Evolutionary conservation across 257 asterid genomes (phyloP).

Genomic region (Ocimum tenuiflorum): DNA sequence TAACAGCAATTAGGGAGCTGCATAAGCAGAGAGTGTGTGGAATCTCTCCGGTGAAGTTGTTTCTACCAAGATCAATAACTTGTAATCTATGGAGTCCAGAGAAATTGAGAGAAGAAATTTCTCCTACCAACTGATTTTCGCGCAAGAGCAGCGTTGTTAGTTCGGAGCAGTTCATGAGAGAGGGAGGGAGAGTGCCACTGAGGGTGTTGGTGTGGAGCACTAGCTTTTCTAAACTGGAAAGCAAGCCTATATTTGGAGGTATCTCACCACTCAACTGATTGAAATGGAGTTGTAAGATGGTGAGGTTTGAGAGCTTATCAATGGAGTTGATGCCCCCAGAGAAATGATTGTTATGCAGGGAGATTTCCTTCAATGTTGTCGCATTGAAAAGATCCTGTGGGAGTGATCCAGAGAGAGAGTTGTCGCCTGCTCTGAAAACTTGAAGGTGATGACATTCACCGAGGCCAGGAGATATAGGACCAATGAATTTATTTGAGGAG

Average conservation of each 20-base stretch:
- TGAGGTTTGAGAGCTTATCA: conserved; percentile 22
- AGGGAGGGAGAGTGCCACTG: conserved; percentile 37
- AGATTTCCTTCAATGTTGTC: conserved; percentile 23
- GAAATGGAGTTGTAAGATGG: conserved; percentile 29
- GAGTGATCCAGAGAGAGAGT: conserved; percentile 29
- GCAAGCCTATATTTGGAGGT: conserved; percentile 30
- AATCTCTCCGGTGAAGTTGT: too few species aligned
- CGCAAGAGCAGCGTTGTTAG: conserved; percentile 35
- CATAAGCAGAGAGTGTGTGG: too few species aligned
- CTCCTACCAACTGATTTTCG: conserved; percentile 37
- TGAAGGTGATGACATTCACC: conserved; percentile 21
- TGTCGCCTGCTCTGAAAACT: conserved; percentile 33
- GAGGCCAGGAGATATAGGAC: conserved; percentile 16
- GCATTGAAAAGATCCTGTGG: conserved; percentile 28
- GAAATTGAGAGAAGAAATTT: conserved; percentile 41
- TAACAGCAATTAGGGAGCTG: too few species aligned
- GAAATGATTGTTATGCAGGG: conserved; percentile 29
- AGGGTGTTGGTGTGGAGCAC: conserved; percentile 37
- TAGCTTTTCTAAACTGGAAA: conserved; percentile 31
- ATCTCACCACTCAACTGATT: conserved; percentile 32
- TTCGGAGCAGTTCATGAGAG: conserved; percentile 34
- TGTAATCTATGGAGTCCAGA: conserved; percentile 24
- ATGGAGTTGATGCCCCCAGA: conserved; percentile 31
- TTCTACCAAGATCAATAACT: conserved; percentile 35
- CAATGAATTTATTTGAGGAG: conserved; percentile 32